Conservation (phyloP, 2,329 filamentous ascomycete species). For the Ophiostoma australiae region DNA sequence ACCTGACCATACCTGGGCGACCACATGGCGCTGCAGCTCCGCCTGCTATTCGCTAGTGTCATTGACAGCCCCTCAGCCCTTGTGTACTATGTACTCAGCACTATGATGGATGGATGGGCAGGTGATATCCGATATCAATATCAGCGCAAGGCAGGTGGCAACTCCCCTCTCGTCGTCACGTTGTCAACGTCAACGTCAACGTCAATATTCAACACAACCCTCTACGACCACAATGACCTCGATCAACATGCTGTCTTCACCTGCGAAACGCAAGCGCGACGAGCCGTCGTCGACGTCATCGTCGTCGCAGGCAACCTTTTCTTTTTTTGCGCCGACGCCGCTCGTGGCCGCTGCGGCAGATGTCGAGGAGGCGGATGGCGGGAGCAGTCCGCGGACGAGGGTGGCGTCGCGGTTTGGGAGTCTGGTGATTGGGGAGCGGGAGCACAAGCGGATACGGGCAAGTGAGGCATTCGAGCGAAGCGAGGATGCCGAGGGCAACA, state of each 20-base stretch:
- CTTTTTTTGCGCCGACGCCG: slow-evolving; percentile 8
- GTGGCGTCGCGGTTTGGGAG: slow-evolving; percentile 51
- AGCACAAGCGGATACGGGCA: slow-evolving; percentile 22
- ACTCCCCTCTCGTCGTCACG: no score
- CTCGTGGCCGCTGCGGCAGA: not conserved
- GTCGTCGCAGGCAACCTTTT: not conserved
- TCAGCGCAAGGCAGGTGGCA: not conserved
- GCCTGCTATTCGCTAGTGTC: not conserved
- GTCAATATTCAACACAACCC: not conserved
- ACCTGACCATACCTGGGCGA: not conserved
- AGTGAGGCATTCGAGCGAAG: slow-evolving; percentile 30
- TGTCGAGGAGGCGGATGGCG: slow-evolving; percentile 35
- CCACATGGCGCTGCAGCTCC: slow-evolving; percentile 8
- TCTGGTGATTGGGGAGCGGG: slow-evolving; percentile 38
- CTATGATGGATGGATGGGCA: not conserved
- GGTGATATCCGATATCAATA: not conserved
- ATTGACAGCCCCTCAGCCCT: not conserved
- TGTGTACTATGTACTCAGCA: not conserved
- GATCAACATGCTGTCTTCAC: not conserved
- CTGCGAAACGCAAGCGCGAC: slow-evolving; percentile 21
- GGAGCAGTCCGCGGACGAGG: slow-evolving; percentile 48
- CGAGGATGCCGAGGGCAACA: slow-evolving; percentile 26
- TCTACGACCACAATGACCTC: not conserved
- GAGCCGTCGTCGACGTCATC: not conserved
- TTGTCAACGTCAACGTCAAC: no score